Percentiles rank a stretch among this genome's conserved stretches.
Evolutionary conservation across 2,329 filamentous ascomycete species (phyloP).

Genomic region (Nigrospora sphaerica): DNA sequence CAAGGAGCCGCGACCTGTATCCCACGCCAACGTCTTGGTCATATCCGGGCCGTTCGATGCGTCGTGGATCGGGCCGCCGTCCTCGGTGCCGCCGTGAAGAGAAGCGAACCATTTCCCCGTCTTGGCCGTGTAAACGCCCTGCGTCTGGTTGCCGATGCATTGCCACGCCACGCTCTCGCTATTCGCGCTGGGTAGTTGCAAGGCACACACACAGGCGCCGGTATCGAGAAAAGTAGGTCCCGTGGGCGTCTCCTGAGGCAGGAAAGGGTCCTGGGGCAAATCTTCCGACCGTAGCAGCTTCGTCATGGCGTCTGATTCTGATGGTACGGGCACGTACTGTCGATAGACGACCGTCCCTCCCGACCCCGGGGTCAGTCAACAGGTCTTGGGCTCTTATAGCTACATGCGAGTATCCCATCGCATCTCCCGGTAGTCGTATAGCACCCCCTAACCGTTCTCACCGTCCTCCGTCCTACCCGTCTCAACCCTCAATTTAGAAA

Average conservation of each 20-base stretch:
- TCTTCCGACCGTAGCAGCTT: background rate
- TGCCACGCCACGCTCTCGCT: slow-evolving; percentile 27
- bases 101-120: slow-evolving; percentile 35
- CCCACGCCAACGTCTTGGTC: slow-evolving; percentile 19
- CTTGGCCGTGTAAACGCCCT: slow-evolving; percentile 26
- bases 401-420: no score
- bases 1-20: slow-evolving; percentile 17
- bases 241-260: slow-evolving; percentile 14
- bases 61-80: slow-evolving; percentile 24
- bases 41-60: slow-evolving; percentile 27
- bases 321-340: no score
- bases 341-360: no score
- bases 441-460: no score
- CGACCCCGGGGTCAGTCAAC: no score
- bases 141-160: slow-evolving; percentile 36
- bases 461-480: no score
- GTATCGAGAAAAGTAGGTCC: slow-evolving; percentile 31
- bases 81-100: slow-evolving; percentile 12
- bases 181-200: slow-evolving; percentile 15
- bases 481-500: no score
- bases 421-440: no score
- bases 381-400: no score
- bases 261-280: slow-evolving; percentile 28
- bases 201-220: slow-evolving; percentile 28
- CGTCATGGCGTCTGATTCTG: no score